Base-by-base conservation (phyloP, 1,139 yeast genomes). In the Williopsis jadinii region DNA sequence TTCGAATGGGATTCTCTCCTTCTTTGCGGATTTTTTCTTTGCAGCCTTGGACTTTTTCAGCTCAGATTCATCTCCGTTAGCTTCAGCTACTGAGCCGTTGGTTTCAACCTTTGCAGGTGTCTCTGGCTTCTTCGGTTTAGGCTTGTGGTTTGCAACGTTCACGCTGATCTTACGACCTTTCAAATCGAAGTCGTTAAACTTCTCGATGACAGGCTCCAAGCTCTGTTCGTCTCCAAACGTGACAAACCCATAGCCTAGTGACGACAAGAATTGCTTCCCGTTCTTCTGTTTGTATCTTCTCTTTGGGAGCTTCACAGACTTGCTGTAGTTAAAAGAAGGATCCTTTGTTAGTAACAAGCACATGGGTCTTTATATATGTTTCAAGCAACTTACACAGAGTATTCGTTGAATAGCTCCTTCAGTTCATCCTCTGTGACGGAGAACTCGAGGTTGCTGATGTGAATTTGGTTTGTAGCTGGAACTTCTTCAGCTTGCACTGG, bases 1-100 rank as follows among this genome's bases (percentile, higher is more conserved):
- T n/a, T 62, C 65, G 39, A 68, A 58, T 39, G 66, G 80, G 64
- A 46, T 56, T 52, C 45, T 62, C 50, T 46, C 53, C 41, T 50
- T 49, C 41, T 28, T 15, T 12, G 36, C 27, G 32, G 31, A 27
- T n/a, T 14, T 24, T 34, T 43, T 56, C 46, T 37, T 50, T 29
- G 46, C 38, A 3, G 35, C 26, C 26, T 30, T 42, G 13, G 36
- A 41, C 36, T 42, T 36, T 28, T 37, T 15, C 15, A 24, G 11
- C 4, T 14, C 24, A n/a, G 32, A 9, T 9, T 19, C 32, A 11
- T 28, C 15, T 24, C 29, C 28, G 26, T 24, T 28, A 15, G 33
- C 27, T 31, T 33, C 33, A 28, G 30, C 9, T 11, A n/a, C 11
- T 11, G 30, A n/a, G 12, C n/a, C 30, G 11, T 11, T 28, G 5